These are phyloP conservation scores for Kregervanrija delftensis DNA, from an alignment of 805 yeast species.

Conservation along the genomic window DNA sequence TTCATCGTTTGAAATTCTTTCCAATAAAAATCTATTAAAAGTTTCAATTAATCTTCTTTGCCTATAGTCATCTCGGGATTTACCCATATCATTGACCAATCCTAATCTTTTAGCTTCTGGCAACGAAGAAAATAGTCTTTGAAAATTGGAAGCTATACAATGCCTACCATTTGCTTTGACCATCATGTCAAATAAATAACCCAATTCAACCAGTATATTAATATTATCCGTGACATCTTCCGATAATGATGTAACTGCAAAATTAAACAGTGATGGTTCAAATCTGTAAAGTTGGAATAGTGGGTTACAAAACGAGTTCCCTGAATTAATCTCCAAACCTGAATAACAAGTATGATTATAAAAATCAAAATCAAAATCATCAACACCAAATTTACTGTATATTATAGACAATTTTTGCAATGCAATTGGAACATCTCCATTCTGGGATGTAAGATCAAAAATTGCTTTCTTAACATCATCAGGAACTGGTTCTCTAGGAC, in stretches of 20 bases:
- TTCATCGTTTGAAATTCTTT: constrained; percentile 47
- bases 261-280: constrained; percentile 65
- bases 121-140: constrained; percentile 39
- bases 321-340: constrained; percentile 85
- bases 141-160: constrained; percentile 79
- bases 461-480: constrained; percentile 15
- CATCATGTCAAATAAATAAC: constrained; percentile 89
- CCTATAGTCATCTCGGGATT: constrained; percentile 35
- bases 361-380: constrained; percentile 84
- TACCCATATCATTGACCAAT: constrained; percentile 44
- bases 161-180: constrained; percentile 70
- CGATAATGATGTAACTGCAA: constrained; percentile 49
- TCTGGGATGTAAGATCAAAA: constrained; percentile 26
- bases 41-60: constrained; percentile 41
- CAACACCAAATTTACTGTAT: constrained; percentile 87
- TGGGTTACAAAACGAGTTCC: constrained; percentile 72
- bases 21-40: constrained; percentile 55
- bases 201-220: constrained; percentile 72
- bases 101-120: constrained; percentile 48
- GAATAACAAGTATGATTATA: constrained; percentile 70
- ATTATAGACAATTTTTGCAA: constrained; percentile 69
- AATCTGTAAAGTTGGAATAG: constrained; percentile 74
- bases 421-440: constrained; percentile 59
- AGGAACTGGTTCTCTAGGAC: constrained; percentile 7
- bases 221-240: constrained; percentile 39